Conservation (phyloP, 306 rosid species). For the Psophocarpus tetragonolobus region DNA sequence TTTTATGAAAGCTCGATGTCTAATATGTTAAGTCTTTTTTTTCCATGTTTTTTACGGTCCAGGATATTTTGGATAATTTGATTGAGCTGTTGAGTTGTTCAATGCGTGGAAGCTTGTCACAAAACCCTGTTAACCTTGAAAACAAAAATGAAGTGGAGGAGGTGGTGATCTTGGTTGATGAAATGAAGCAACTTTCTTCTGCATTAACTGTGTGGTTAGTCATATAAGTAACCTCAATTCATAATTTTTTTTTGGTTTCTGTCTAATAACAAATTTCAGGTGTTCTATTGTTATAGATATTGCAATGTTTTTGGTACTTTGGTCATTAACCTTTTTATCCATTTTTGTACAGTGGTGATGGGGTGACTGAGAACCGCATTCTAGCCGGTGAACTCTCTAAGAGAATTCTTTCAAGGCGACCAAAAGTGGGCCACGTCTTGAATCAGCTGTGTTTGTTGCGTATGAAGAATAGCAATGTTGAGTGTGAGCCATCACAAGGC, state of each 20-base stretch:
- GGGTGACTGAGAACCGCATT: not conserved
- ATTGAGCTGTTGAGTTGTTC: not conserved
- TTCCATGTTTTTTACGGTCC: not conserved
- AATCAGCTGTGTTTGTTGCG: not conserved
- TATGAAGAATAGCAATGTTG: not conserved
- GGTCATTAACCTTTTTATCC: not conserved
- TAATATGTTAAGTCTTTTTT: not conserved
- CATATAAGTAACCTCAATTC: not conserved
- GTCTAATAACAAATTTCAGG: not conserved
- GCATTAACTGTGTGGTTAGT: slow-evolving; percentile 40
- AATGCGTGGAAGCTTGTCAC: not conserved
- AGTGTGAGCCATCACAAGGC: slow-evolving; percentile 20
- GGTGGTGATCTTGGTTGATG: slow-evolving; percentile 24
- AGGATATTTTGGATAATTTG: slow-evolving; percentile 11
- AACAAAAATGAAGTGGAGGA: not conserved
- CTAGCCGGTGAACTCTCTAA: not conserved
- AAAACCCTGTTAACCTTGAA: not conserved
- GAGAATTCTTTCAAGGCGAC: slow-evolving; percentile 8
- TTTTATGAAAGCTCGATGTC: not conserved
- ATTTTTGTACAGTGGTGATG: slow-evolving; percentile 2
- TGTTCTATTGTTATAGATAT: not conserved
- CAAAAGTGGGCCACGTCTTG: not conserved
- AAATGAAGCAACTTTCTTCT: slow-evolving; percentile 33
- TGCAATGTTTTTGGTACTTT: not conserved
- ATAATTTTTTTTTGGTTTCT: not conserved